Conservation (phyloP, 352 stramenopile species). For the Phytopythium oedochilum region DNA sequence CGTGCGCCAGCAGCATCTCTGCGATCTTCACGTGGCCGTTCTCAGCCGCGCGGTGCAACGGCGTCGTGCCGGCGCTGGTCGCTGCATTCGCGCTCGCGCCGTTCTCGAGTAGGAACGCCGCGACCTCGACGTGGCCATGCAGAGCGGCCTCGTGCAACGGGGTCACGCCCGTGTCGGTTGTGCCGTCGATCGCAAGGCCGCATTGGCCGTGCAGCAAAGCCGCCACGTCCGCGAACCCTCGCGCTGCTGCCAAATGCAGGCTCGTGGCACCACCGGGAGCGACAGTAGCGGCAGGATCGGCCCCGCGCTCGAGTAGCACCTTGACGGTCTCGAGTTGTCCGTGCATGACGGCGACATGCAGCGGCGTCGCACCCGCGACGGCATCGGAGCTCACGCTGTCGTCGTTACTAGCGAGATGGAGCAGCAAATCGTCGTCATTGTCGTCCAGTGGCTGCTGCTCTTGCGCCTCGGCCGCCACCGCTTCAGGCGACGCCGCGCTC, state of each 20-base stretch:
- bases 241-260: constrained; percentile 47
- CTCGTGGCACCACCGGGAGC: constrained; percentile 29
- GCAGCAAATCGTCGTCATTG: constrained; percentile 1
- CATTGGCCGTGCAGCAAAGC: constrained; percentile 33
- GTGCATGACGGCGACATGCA: constrained; percentile 56
- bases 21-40: constrained; percentile 45
- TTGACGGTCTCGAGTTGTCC: constrained; percentile 55
- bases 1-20: constrained; percentile 39
- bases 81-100: constrained; percentile 44
- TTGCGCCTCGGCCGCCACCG: background rate
- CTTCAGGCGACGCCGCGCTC: background rate
- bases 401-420: background rate
- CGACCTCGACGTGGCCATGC: constrained; percentile 41
- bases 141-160: constrained; percentile 47
- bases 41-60: constrained; percentile 47
- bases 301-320: constrained; percentile 34
- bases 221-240: constrained; percentile 35
- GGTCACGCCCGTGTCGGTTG: constrained; percentile 35
- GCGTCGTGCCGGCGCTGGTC: constrained; percentile 40
- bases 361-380: constrained; percentile 38
- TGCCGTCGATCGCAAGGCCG: constrained; percentile 27
- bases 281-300: constrained; percentile 35
- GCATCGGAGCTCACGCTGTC: constrained; percentile 10
- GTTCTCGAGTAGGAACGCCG: constrained; percentile 28
- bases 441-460: background rate